Evolutionary conservation across 371 early-diverging fungal genomes (phyloP).

Genomic region (Quaeritorhiza haematococci): DNA sequence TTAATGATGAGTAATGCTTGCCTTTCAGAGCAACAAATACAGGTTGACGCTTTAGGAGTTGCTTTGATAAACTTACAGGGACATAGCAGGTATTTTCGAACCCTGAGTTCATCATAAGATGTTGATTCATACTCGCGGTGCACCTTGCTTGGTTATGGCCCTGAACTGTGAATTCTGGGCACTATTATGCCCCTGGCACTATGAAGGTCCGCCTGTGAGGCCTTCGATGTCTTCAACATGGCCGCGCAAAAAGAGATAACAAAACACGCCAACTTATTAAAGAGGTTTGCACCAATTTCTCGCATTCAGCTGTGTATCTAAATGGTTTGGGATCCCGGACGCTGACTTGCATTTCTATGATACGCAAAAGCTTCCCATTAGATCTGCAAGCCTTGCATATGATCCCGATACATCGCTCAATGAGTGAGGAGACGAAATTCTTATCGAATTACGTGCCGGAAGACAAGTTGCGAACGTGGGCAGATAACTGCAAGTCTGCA

Average conservation of each 20-base stretch:
- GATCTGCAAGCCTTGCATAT: slow-evolving; percentile 34
- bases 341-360: no score
- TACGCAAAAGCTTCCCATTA: slow-evolving; percentile 28
- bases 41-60: slow-evolving; percentile 24
- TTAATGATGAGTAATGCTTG: background rate
- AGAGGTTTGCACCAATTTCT: slow-evolving; percentile 18
- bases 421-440: slow-evolving; percentile 18
- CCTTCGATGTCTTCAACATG: slow-evolving; percentile 27
- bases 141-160: background rate
- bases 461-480: slow-evolving; percentile 33
- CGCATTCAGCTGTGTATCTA: no score
- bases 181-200: background rate
- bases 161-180: background rate
- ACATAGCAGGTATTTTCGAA: slow-evolving; percentile 20
- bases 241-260: slow-evolving; percentile 33
- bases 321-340: no score
- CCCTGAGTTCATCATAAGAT: background rate
- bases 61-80: slow-evolving; percentile 27
- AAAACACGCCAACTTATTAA: slow-evolving; percentile 25
- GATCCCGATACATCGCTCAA: slow-evolving; percentile 31
- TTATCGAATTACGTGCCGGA: slow-evolving; percentile 37
- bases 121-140: background rate
- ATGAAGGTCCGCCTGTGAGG: slow-evolving; percentile 20
- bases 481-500: slow-evolving; percentile 31
- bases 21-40: slow-evolving; percentile 29